phyloP scores from a whole-genome alignment of 129 eudicot species.

The Erigeron canadensis region DNA sequence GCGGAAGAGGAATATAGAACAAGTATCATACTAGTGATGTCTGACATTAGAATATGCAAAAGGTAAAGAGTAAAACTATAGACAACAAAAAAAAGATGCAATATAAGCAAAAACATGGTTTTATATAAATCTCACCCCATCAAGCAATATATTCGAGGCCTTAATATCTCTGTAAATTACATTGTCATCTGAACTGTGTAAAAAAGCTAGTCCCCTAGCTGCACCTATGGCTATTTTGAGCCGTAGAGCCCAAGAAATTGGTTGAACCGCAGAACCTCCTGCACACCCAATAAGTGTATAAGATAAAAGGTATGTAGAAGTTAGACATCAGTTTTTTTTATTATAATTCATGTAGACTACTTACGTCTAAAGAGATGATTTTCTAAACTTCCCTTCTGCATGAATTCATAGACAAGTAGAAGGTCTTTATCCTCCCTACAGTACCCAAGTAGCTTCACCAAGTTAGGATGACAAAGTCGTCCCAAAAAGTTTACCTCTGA shows the following conservation, averaged over 20 bases:
- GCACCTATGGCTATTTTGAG: conserved; percentile 82
- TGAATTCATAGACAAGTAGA: conserved; percentile 78
- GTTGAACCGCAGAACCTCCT: conserved; percentile 58
- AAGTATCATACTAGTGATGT: neutral
- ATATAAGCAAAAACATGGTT: neutral
- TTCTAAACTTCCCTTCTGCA: conserved; percentile 85
- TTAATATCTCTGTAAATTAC: conserved; percentile 83
- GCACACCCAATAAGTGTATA: conserved; percentile 25
- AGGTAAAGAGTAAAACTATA: too few species aligned
- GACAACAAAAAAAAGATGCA: neutral
- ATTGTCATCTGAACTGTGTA: conserved; percentile 66
- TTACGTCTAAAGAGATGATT: conserved; percentile 90
- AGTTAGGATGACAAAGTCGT: conserved; percentile 80
- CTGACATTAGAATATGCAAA: too few species aligned
- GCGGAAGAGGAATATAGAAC: neutral
- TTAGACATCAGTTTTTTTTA: too few species aligned
- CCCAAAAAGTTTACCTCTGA: conserved; percentile 89
- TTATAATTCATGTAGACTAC: conserved; percentile 27
- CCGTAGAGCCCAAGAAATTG: conserved; percentile 72
- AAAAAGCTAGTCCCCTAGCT: conserved; percentile 78
- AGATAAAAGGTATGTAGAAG: conserved; percentile 1
- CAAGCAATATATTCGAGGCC: conserved; percentile 86
- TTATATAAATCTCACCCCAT: conserved; percentile 53
- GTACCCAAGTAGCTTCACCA: conserved; percentile 85
- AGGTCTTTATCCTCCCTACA: conserved; percentile 80